phyloP scores from a whole-genome alignment of 768 basidiomycete species.

The Hericium coralloides region DNA sequence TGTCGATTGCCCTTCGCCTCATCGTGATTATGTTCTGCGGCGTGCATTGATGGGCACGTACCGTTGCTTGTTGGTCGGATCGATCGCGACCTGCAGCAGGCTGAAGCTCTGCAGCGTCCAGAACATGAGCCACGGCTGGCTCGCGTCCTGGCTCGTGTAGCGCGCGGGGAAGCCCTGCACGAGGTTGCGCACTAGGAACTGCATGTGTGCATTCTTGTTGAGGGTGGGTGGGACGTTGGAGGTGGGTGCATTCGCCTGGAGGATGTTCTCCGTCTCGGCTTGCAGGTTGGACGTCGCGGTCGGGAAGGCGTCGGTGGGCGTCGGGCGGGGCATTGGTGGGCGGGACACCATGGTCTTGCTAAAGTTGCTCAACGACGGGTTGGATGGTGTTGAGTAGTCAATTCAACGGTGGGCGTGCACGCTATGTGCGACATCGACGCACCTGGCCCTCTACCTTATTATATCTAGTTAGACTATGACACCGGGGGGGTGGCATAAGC shows the following conservation, averaged over 20 bases:
- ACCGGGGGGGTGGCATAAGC: too few species aligned
- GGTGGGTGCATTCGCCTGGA: constrained; percentile 45
- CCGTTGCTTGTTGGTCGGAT: constrained; percentile 72
- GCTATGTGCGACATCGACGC: too few species aligned
- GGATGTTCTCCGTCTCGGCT: constrained; percentile 53
- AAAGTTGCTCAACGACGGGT: neutral
- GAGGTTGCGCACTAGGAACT: constrained; percentile 65
- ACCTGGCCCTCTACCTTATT: too few species aligned
- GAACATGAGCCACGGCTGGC: constrained; percentile 91
- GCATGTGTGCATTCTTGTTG: constrained; percentile 58
- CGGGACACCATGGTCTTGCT: neutral
- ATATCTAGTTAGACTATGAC: too few species aligned
- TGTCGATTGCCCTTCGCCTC: constrained; percentile 59
- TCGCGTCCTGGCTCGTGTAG: constrained; percentile 85
- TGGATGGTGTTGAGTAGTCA: too few species aligned
- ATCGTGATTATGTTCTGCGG: neutral
- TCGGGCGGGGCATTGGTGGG: constrained; percentile 16
- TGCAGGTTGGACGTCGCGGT: constrained; percentile 59
- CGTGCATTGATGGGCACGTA: constrained; percentile 21
- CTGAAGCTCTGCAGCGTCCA: constrained; percentile 88
- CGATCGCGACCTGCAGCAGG: constrained; percentile 66
- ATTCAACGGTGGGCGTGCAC: too few species aligned
- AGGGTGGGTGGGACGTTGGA: constrained; percentile 30
- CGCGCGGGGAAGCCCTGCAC: constrained; percentile 72
- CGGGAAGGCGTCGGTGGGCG: constrained; percentile 48